Base-by-base conservation (phyloP, 805 yeast species). In the Soucietia sequanensis region DNA sequence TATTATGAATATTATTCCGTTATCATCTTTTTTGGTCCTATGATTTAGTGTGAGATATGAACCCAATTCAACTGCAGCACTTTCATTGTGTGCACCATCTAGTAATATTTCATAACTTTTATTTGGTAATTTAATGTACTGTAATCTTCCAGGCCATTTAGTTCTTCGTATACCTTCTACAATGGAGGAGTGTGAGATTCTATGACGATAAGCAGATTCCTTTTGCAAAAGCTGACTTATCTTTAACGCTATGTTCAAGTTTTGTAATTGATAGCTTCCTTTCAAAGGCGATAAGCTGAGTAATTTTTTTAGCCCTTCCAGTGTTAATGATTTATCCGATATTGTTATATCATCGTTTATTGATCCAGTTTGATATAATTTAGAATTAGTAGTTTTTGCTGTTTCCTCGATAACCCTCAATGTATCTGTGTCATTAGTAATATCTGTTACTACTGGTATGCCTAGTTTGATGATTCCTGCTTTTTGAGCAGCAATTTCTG, bases 61-160 rank as follows among this genome's bases (percentile, higher is more conserved):
- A 0, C 72, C 74, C 20, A 93, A 63, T 48, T 84, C 87, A n/a
- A 62, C 58, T 0, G 96, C 93, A 0, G 97, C 95, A 40, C 81
- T 78, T 5, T 78, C 80, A 54, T 93, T 93, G 56, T 93, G 98
- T 0, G 98, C 97, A 2, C 98, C 98, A 60, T 91, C 98, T 2
- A 93, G 50, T 4, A 93, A 58, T 0, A 80, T 56, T 1, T 7
- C n/a, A 48, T 43, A 0, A 38, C 38, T 33, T 1, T 35, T 37
- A 5, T 46, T 48, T 2, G 56, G 33, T 15, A 54, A 47, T 1
- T 33, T 32, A 1, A 60, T 33, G 2, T 50, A 38, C 49, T 93
- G 96, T 34, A 93, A 61, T 41, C 99, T 65, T 1, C 97, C 98
- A 0, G 95, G 95, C 98, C 98, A 90, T 6, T 46, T 43, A 0